Base-by-base conservation (phyloP, 129 eudicot species). In the Flaveria sonorensis region DNA sequence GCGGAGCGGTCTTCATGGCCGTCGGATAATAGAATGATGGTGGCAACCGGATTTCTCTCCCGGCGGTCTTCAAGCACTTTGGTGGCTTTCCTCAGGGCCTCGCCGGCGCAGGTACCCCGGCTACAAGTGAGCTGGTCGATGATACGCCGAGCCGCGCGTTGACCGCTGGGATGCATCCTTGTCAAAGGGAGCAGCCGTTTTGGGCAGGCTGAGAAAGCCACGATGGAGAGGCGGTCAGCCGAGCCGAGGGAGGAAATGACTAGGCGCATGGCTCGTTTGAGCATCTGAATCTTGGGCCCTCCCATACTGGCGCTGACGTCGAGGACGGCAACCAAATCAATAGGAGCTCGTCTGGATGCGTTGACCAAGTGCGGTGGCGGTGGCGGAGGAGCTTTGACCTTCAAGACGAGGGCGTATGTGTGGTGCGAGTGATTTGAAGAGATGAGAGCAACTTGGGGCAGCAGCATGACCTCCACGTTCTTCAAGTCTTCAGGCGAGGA, bases 271-370 rank as follows among this genome's bases (percentile, higher is more conserved):
- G 99, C 99, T 26, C 96, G 87, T 74, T 94, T 89, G 24, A 91
- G 72, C 97, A 94, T 91, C 67, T 83, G 88, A 3, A 94, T 82
- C 87, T 94, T 94, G 10, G 89, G 67, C 2, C 91, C 92, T 2
- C 74, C 81, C 99, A 94, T 94, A 72, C 93, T 91, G 7, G 82
- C 88, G 30, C 97, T 90, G 2, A 89, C 85, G 57, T 94, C 99
- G n/a, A 94, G 89, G 15, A 94, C 99, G 15, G 97, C 83, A 5
- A 94, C 99, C 47, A 94, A 67, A 79, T 94, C 99, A 7, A 94
- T 85, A 10, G 99, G 97, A 39, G 97, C 97, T 1, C 99, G 96
- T 10, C 80, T 51, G 3, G 88, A 45, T 7, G 73, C 72, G 57
- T 71, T 81, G 14, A 78, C 43, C 70, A 52, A 11, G 60, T 77